Conservation (phyloP, 192 early-diverging fungal species). For the Coemansia sp. region DNA sequence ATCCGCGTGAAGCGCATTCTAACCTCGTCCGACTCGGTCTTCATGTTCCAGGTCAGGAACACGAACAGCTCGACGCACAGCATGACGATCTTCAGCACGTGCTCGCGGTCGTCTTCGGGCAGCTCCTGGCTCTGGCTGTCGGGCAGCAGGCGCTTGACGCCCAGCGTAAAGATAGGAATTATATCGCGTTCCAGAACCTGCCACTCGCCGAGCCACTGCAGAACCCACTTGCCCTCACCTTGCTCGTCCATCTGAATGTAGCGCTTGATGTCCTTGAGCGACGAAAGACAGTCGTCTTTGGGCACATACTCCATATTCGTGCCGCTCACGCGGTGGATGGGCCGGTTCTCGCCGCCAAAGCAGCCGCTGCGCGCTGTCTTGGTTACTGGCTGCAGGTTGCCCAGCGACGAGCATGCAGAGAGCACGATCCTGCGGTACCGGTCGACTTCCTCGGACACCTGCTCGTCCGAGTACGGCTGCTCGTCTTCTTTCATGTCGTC, state of each 20-base stretch:
- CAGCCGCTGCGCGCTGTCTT: background rate
- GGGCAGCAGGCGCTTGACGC: constrained; percentile 26
- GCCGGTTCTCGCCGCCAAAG: background rate
- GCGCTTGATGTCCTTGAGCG: constrained; percentile 85
- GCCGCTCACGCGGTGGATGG: constrained; percentile 27
- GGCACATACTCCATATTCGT: constrained; percentile 60
- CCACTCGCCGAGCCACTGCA: constrained; percentile 72
- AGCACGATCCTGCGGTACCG: constrained; percentile 56
- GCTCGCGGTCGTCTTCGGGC: constrained; percentile 22
- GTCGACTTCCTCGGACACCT: constrained; percentile 31
- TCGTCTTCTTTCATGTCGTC: constrained; percentile 7
- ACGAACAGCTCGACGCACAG: constrained; percentile 78
- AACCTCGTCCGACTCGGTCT: constrained; percentile 49
- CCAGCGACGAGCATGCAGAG: constrained; percentile 80
- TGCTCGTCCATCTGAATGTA: constrained; percentile 77
- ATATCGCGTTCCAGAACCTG: constrained; percentile 74
- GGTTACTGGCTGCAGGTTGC: constrained; percentile 64
- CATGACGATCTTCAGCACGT: constrained; percentile 26
- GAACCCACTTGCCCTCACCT: constrained; percentile 56
- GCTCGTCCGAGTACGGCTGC: constrained; percentile 21
- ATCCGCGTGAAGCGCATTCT: constrained; percentile 51
- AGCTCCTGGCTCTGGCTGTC: constrained; percentile 1
- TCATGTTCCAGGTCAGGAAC: constrained; percentile 85
- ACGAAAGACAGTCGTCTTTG: constrained; percentile 80
- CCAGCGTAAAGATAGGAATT: constrained; percentile 66